Evolutionary conservation across 1,139 yeast species (phyloP), one percentile per base, ranked within the genome.

Genomic region (Lipomyces yarrowii): DNA sequence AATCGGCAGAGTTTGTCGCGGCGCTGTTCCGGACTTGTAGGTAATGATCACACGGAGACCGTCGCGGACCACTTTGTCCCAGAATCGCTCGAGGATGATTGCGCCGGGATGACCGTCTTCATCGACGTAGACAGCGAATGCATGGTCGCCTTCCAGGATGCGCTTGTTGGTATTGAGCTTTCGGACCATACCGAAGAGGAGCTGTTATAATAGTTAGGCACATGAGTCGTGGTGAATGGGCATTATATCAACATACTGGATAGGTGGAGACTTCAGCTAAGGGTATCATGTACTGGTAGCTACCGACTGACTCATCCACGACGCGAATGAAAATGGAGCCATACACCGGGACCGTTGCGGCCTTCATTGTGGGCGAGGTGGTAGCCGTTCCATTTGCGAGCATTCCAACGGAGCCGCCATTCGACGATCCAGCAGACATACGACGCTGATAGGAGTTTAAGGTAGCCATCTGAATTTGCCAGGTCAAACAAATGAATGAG

Each of bases 1-100:
- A 52, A 70, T 62, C 10, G 72, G 71, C 53, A 70, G 57, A 21
- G 35, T 10, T n/a, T 23, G 39, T 26, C 26, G 39, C 15, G 60
- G 57, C 6, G 62, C n/a, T 30, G 54, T 37, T 18, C 60, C 60
- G 32, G 64, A 53, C 21, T 66, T 64, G 64, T 67, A 69, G 35
- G 39, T 58, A 55, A 70, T 63, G 18, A 69, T 51, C 52, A 70
- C 60, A 15, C 60, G 63, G 54, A 70, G 65, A 23, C 72, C 72
- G 57, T 70, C 72, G 52, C 72, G 67, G 18, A 70, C 72, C 53
- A 70, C 64, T 37, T 64, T 63, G 59, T 69, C 71, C 72, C 72
- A 70, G 68, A 68, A 70, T 11, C 70, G 62, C 61, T 70, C 71
- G 55, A 70, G 67, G 35, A 70, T 63, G 65, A 69, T 57, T 3